These are phyloP conservation scores for Alternaria brassicicola DNA, from an alignment of 2,329 filamentous ascomycete species.

Conservation along the genomic window DNA sequence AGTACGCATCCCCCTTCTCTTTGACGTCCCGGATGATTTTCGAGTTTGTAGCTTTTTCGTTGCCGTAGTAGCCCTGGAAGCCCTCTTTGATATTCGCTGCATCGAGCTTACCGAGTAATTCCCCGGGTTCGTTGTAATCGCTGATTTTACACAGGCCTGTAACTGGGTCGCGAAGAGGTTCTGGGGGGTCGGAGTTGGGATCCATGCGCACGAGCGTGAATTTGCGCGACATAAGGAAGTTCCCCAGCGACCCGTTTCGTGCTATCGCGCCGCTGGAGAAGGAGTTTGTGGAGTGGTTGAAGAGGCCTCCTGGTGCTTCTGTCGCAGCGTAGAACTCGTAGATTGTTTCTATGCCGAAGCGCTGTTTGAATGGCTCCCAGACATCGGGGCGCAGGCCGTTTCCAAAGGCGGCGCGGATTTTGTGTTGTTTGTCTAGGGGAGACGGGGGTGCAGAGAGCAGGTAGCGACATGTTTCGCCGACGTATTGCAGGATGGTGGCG, in stretches of 20 bases:
- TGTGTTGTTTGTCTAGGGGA: conserved; percentile 40
- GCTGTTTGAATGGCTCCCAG: conserved; percentile 50
- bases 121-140: conserved; percentile 69
- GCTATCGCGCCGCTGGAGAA: conserved; percentile 69
- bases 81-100: conserved; percentile 52
- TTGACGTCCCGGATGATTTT: conserved; percentile 46
- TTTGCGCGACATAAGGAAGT: conserved; percentile 57
- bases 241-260: conserved; percentile 68
- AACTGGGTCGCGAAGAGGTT: conserved; percentile 66
- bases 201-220: conserved; percentile 71
- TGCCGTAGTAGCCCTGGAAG: conserved; percentile 69
- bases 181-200: conserved; percentile 62
- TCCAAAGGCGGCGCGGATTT: conserved; percentile 43
- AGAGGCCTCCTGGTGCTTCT: conserved; percentile 64
- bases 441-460: conserved; percentile 44
- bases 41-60: conserved; percentile 39
- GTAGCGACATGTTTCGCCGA: conserved; percentile 50
- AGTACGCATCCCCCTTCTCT: conserved; percentile 46
- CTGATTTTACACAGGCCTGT: conserved; percentile 70
- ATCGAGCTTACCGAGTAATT: conserved; percentile 63
- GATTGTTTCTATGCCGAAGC: conserved; percentile 48
- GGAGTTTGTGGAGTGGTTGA: conserved; percentile 61
- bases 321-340: conserved; percentile 51
- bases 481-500: conserved; percentile 49
- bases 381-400: conserved; percentile 52